Evolutionary conservation across 2,329 filamentous ascomycete species (phyloP).

Genomic region (Aureobasidium pullulans): DNA sequence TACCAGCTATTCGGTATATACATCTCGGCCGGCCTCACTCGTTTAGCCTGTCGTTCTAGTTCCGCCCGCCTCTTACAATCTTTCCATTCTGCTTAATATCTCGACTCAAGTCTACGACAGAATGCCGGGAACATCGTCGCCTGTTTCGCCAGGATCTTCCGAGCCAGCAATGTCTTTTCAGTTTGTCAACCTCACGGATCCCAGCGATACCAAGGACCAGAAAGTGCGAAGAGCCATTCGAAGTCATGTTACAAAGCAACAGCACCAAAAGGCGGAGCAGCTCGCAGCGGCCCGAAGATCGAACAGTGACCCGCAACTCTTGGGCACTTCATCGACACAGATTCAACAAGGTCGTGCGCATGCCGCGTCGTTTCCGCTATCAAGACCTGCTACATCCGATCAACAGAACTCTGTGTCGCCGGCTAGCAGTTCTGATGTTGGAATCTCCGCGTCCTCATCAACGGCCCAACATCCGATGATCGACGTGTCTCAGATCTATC

Average conservation of each 20-base stretch:
- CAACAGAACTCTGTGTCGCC: background rate
- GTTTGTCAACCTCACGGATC: slow-evolving; percentile 18
- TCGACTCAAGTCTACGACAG: background rate
- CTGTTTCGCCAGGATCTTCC: slow-evolving; percentile 1
- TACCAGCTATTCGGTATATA: background rate
- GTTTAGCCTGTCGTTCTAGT: background rate
- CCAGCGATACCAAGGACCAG: slow-evolving; percentile 27
- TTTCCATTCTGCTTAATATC: background rate
- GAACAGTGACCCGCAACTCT: slow-evolving; percentile 12
- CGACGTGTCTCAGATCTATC: slow-evolving; percentile 27
- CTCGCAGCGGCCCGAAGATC: slow-evolving; percentile 19
- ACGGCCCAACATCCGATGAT: slow-evolving; percentile 18
- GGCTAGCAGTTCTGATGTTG: background rate
- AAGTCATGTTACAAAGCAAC: slow-evolving; percentile 28
- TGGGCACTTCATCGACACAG: background rate
- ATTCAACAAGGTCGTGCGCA: slow-evolving; percentile 12
- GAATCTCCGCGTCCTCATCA: background rate
- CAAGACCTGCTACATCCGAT: background rate
- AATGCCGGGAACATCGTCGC: background rate
- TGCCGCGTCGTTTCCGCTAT: slow-evolving; percentile 14
- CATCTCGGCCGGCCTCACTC: background rate
- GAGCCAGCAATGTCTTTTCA: slow-evolving; percentile 5
- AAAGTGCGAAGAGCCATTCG: slow-evolving; percentile 27
- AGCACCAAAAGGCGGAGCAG: slow-evolving; percentile 23
- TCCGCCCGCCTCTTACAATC: background rate